Percentiles rank a stretch among this genome's conserved stretches.
Evolutionary conservation across 1,284 basidiomycete genomes (phyloP).

Genomic region (Inonotus obliquus): DNA sequence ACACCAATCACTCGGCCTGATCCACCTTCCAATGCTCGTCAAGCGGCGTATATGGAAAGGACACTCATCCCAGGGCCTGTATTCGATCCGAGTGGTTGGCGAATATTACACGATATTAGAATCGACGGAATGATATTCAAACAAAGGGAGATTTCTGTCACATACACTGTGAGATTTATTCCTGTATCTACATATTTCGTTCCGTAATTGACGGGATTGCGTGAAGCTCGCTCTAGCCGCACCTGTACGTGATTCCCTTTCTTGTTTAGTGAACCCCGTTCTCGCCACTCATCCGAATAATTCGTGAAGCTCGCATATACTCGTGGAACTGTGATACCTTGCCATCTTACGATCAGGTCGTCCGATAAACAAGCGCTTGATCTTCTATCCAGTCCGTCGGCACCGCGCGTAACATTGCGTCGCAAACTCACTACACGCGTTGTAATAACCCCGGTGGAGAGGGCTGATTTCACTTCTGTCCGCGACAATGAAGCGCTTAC

Average conservation of each 20-base stretch:
- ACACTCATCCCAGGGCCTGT: slow-evolving; percentile 9
- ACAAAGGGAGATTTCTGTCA: slow-evolving; percentile 10
- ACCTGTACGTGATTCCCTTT: slow-evolving; percentile 5
- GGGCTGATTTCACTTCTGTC: neutral
- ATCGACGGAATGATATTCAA: slow-evolving; percentile 9
- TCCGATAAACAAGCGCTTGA: slow-evolving; percentile 17
- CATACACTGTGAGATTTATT: slow-evolving; percentile 5
- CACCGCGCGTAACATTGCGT: slow-evolving; percentile 9
- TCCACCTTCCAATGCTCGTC: slow-evolving; percentile 6
- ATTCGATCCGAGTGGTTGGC: slow-evolving; percentile 15
- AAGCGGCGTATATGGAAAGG: slow-evolving; percentile 3
- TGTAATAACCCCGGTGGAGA: neutral
- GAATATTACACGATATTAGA: neutral
- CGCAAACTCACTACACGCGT: slow-evolving; percentile 7
- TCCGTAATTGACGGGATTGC: neutral
- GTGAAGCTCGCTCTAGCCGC: slow-evolving; percentile 17
- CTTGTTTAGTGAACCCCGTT: neutral
- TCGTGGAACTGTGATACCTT: slow-evolving; percentile 19
- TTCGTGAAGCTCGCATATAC: slow-evolving; percentile 16
- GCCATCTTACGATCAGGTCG: slow-evolving; percentile 9
- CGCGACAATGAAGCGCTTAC: neutral
- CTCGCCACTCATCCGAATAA: neutral
- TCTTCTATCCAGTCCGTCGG: slow-evolving; percentile 12
- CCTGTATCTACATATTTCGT: neutral
- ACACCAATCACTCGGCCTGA: slow-evolving; percentile 12